Evolutionary conservation across 495 filamentous ascomycete genomes (phyloP).

Genomic region (Saxispiralis lemnorum): DNA sequence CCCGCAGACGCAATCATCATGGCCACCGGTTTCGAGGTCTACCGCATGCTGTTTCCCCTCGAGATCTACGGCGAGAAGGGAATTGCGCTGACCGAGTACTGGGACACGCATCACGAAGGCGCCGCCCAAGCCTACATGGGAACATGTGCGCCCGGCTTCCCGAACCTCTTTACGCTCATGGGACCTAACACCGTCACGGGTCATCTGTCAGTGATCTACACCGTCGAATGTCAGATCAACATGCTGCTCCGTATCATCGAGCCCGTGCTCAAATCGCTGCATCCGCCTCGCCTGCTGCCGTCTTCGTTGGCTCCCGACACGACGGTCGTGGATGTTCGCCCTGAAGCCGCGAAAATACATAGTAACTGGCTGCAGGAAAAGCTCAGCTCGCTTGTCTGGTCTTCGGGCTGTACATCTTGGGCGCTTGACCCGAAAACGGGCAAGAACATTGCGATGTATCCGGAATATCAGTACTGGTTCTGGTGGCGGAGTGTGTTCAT

Average conservation of each 20-base stretch:
- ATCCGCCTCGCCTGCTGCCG: slow-evolving; percentile 6
- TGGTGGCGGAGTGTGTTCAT: slow-evolving; percentile 19
- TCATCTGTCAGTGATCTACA: slow-evolving; percentile 23
- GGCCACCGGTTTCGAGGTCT: slow-evolving; percentile 20
- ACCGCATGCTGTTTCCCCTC: slow-evolving; percentile 21
- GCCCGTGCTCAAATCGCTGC: slow-evolving; percentile 15
- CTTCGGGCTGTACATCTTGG: slow-evolving; percentile 19
- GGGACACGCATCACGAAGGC: slow-evolving; percentile 16
- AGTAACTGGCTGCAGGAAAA: slow-evolving; percentile 14
- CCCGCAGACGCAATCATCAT: slow-evolving; percentile 20
- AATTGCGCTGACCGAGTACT: slow-evolving; percentile 17
- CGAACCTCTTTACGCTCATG: slow-evolving; percentile 23
- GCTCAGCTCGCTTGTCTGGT: slow-evolving; percentile 17
- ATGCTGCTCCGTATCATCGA: slow-evolving; percentile 18
- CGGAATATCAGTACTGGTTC: slow-evolving; percentile 19
- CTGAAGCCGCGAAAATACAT: slow-evolving; percentile 9
- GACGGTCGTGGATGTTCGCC: slow-evolving; percentile 14
- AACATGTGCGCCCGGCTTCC: slow-evolving; percentile 18
- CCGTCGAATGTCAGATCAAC: slow-evolving; percentile 24
- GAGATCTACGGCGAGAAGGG: slow-evolving; percentile 16
- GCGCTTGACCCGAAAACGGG: slow-evolving; percentile 19
- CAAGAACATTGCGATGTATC: slow-evolving; percentile 22
- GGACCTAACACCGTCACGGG: slow-evolving; percentile 22
- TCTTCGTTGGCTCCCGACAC: slow-evolving; percentile 2
- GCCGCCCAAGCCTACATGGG: slow-evolving; percentile 20